Percentiles rank a stretch among this genome's conserved stretches.
Conservation (phyloP, 1,284 basidiomycete genomes). For the Pseudomicrostroma phylloplanum region DNA sequence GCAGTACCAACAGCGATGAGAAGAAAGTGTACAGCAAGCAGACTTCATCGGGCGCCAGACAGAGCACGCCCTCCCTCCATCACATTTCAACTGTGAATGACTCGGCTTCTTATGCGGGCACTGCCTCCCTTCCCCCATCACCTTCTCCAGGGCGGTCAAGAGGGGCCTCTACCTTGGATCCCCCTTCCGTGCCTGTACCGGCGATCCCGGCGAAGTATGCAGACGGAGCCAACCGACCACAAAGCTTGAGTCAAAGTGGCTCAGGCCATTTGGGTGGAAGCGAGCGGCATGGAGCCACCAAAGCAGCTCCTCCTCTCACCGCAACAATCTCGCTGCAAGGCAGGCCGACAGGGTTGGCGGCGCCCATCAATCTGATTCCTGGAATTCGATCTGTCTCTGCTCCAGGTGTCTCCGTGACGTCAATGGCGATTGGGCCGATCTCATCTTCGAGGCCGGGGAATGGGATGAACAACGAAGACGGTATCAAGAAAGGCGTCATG, state of each 20-base stretch:
- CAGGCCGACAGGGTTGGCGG: background rate
- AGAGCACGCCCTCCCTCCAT: background rate
- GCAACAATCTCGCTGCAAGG: background rate
- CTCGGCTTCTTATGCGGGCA: background rate
- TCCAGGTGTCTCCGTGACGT: background rate
- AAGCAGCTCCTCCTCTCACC: background rate
- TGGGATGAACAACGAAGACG: background rate
- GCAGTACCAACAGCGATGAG: background rate
- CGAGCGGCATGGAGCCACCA: too few species aligned
- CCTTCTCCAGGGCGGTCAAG: background rate
- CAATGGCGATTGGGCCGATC: background rate
- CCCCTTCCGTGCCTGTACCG: background rate
- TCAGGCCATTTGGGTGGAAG: background rate
- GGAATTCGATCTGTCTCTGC: background rate
- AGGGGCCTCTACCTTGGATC: background rate
- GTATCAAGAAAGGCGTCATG: background rate
- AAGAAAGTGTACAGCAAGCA: background rate
- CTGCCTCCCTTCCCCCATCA: background rate
- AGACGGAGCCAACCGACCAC: background rate
- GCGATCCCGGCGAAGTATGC: constrained; percentile 1
- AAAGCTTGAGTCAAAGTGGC: background rate
- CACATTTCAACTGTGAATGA: background rate
- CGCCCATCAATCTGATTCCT: background rate
- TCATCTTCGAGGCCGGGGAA: background rate
- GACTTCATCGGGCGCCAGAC: background rate